Conservation (phyloP, 306 rosid genomes). For the Corylus americana region DNA sequence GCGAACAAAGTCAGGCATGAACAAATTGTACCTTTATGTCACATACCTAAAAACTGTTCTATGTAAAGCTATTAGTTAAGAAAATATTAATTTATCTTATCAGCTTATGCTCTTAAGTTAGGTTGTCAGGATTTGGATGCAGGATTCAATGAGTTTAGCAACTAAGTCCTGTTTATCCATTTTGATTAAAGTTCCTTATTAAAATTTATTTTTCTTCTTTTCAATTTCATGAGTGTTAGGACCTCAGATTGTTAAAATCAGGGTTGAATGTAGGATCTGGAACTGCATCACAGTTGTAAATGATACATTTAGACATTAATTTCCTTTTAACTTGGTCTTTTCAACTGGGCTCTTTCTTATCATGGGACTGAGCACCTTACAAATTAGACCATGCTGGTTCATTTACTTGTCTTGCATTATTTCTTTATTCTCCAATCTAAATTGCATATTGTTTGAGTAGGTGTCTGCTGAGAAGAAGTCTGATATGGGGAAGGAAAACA, state of each 20-base stretch:
- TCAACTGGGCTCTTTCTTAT: background rate
- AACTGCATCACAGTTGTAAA: background rate
- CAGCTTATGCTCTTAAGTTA: background rate
- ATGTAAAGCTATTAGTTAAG: background rate
- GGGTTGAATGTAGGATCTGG: background rate
- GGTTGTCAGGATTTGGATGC: background rate
- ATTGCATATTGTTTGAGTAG: slow-evolving; percentile 39
- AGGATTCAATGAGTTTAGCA: background rate
- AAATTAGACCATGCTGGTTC: background rate
- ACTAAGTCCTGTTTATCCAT: background rate
- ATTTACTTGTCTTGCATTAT: background rate
- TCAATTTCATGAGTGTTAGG: background rate
- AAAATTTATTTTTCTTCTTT: background rate
- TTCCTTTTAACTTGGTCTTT: slow-evolving; percentile 1
- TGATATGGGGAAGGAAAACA: slow-evolving; percentile 53
- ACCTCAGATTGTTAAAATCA: background rate
- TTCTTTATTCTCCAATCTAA: background rate
- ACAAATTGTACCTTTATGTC: background rate
- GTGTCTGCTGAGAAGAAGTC: slow-evolving; percentile 71
- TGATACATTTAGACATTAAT: background rate
- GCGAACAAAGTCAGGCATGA: background rate
- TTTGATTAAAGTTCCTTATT: background rate
- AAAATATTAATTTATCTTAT: background rate
- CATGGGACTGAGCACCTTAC: background rate
- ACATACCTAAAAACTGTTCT: background rate